Evolutionary conservation across 2,329 filamentous ascomycete species (phyloP).

Genomic region (Diaporthe sp.): DNA sequence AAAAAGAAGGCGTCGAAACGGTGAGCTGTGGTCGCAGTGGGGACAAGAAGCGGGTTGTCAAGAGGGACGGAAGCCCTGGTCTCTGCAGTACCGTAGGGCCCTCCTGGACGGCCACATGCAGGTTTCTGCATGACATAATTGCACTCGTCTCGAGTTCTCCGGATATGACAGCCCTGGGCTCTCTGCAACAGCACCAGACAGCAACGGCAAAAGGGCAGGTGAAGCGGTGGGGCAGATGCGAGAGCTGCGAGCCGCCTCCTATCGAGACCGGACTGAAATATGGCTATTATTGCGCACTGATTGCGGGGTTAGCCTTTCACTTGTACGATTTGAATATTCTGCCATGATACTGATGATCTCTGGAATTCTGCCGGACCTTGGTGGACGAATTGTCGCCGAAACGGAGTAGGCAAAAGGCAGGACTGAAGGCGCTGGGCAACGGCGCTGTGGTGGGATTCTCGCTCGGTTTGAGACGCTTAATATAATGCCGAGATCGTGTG

Average conservation of each 20-base stretch:
- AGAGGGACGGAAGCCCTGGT: slow-evolving; percentile 49
- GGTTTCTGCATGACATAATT: slow-evolving; percentile 39
- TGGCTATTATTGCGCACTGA: neutral
- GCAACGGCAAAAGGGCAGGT: neutral
- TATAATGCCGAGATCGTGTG: slow-evolving; percentile 9
- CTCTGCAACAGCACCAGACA: slow-evolving; percentile 24
- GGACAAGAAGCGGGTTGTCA: slow-evolving; percentile 44
- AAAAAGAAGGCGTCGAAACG: slow-evolving; percentile 34
- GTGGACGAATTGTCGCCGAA: slow-evolving; percentile 1
- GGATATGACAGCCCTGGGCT: neutral
- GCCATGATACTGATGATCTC: neutral
- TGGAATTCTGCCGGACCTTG: neutral
- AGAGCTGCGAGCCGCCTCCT: neutral
- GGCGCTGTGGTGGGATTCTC: neutral
- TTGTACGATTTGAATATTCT: neutral
- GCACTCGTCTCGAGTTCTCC: neutral
- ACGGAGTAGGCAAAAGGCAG: neutral
- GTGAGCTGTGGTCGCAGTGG: slow-evolving; percentile 38
- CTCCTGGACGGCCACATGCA: slow-evolving; percentile 31
- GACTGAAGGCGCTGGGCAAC: neutral
- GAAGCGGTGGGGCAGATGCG: neutral
- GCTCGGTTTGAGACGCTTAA: neutral
- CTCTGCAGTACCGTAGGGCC: slow-evolving; percentile 1
- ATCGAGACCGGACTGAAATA: neutral
- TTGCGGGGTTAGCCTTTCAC: neutral